phyloP scores from a whole-genome alignment of 306 rosid genomes.

The Cucumis cinereus region DNA sequence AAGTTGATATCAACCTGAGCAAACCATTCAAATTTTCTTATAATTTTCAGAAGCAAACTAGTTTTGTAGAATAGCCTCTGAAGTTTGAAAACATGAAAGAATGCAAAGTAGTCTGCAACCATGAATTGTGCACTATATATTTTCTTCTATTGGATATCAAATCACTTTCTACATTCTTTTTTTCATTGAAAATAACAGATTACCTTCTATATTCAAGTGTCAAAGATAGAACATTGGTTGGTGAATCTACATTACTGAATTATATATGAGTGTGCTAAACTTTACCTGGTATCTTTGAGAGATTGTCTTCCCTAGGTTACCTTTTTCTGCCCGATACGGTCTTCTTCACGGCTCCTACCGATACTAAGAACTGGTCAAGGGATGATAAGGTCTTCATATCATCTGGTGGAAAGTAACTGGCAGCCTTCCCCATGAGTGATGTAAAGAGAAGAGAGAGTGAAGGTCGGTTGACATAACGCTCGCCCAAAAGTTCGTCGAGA shows the following conservation, averaged over 20 bases:
- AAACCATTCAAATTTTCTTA: background rate
- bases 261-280: background rate
- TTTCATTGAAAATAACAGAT: no score
- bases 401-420: slow-evolving; percentile 87
- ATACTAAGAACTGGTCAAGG: slow-evolving; percentile 73
- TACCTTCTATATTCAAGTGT: background rate
- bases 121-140: background rate
- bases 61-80: background rate
- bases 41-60: background rate
- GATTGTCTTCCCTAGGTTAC: slow-evolving; percentile 15
- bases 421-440: slow-evolving; percentile 80
- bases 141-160: background rate
- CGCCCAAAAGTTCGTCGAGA: slow-evolving; percentile 71
- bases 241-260: slow-evolving; percentile 2
- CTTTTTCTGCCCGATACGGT: slow-evolving; percentile 69
- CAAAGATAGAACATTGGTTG: background rate
- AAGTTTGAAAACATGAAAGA: background rate
- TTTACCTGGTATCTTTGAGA: background rate
- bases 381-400: slow-evolving; percentile 95
- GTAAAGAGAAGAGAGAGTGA: slow-evolving; percentile 59
- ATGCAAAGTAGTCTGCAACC: background rate
- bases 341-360: slow-evolving; percentile 85
- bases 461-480: slow-evolving; percentile 35
- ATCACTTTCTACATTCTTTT: background rate
- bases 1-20: background rate